Percentiles rank a stretch among this genome's conserved stretches.
phyloP scores from a whole-genome alignment of 495 filamentous ascomycete genomes.

The Trichoderma erinaceum region DNA sequence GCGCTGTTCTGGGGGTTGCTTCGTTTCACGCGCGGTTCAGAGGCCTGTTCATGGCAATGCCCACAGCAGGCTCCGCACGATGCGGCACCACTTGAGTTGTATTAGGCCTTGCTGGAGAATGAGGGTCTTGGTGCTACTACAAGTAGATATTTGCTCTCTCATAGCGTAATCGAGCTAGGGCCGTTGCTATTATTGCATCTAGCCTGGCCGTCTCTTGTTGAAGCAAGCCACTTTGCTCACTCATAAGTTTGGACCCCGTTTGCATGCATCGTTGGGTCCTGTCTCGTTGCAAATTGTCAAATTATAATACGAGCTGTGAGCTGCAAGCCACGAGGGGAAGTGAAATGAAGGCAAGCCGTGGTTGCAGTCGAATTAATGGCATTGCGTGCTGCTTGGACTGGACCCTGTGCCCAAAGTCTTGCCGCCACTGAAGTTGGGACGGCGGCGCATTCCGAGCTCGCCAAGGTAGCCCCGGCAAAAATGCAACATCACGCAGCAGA shows the following conservation, averaged over 20 bases:
- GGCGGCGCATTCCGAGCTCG: slow-evolving; percentile 6
- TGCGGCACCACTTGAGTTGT: background rate
- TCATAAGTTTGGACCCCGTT: no score
- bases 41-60: background rate
- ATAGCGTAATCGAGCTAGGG: background rate
- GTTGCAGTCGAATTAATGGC: background rate
- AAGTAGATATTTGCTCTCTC: background rate
- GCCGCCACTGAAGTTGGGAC: background rate
- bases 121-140: background rate
- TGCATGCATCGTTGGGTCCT: no score
- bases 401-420: slow-evolving; percentile 9
- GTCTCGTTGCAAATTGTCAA: no score
- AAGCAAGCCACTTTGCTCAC: no score
- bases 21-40: background rate
- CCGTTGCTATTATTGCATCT: no score
- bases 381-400: background rate
- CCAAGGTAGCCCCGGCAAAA: background rate
- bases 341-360: background rate
- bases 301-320: background rate
- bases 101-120: background rate
- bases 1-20: background rate
- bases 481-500: background rate
- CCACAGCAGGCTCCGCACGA: background rate
- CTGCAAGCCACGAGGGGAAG: background rate
- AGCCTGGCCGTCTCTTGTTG: no score